phyloP scores from a whole-genome alignment of 2,329 filamentous ascomycete species.

The Rhynchosporium agropyri region DNA sequence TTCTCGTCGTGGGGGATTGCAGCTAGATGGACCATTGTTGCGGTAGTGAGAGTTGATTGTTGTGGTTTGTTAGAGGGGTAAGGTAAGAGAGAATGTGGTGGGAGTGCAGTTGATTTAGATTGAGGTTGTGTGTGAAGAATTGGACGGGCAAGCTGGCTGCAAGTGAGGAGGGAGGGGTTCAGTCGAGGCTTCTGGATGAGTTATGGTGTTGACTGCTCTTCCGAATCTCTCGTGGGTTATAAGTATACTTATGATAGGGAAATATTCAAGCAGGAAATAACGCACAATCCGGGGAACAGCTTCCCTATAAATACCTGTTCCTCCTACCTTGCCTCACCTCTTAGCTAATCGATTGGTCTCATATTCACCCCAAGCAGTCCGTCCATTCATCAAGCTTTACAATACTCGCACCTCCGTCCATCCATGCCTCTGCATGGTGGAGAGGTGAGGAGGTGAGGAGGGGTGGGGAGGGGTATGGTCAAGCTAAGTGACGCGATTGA shows the following conservation, averaged over 20 bases:
- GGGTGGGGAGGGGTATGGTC: too few species aligned
- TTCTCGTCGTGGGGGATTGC: constrained; percentile 43
- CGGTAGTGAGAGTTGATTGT: constrained; percentile 17
- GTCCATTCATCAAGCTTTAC: constrained; percentile 3
- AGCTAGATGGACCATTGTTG: constrained; percentile 53
- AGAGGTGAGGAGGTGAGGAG: too few species aligned
- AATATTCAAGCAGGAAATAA: neutral
- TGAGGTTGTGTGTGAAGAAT: constrained; percentile 4
- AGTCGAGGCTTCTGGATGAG: neutral
- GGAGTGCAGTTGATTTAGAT: constrained; percentile 8
- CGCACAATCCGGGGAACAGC: neutral
- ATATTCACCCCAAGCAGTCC: neutral
- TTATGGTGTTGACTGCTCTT: neutral
- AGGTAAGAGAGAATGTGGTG: neutral
- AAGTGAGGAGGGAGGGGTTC: neutral
- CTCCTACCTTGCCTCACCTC: neutral
- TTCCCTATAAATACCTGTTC: constrained; percentile 11
- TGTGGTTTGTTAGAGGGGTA: neutral
- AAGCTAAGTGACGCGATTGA: constrained; percentile 1
- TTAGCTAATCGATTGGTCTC: constrained; percentile 1
- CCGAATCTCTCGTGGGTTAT: neutral
- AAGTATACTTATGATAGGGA: neutral
- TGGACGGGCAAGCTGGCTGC: constrained; percentile 9
- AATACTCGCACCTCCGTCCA: neutral
- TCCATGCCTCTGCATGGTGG: neutral